phyloP scores from a whole-genome alignment of 2,329 filamentous ascomycete genomes.

The Penicillium sumatraense region DNA sequence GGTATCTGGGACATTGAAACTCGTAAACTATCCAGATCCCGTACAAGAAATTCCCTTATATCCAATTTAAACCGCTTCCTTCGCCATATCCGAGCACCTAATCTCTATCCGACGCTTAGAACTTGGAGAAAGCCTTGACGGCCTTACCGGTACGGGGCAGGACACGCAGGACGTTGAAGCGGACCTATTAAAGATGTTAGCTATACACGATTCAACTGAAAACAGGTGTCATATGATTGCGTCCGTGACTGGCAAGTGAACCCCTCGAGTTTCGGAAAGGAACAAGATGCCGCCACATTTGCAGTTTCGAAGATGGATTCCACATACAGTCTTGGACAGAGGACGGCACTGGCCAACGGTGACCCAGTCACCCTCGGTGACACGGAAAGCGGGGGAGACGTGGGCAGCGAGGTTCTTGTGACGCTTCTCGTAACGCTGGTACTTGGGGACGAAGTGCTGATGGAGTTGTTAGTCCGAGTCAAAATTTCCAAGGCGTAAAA shows the following conservation, averaged over 20 bases:
- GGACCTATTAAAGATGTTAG: conserved; percentile 64
- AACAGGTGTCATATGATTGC: neutral
- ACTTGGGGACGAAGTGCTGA: conserved; percentile 72
- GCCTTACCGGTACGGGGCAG: conserved; percentile 95
- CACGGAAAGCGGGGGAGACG: conserved; percentile 99
- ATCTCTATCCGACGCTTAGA: conserved; percentile 65
- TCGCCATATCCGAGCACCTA: conserved; percentile 38
- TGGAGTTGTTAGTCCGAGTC: too few species aligned
- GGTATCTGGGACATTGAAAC: conserved; percentile 47
- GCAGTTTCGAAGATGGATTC: conserved; percentile 1
- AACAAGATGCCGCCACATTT: neutral
- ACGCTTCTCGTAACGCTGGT: conserved; percentile 86
- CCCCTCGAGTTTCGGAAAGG: neutral
- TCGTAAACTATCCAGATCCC: conserved; percentile 46
- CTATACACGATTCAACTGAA: conserved; percentile 22
- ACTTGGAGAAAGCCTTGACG: conserved; percentile 98
- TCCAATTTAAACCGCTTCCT: conserved; percentile 45
- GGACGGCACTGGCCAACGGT: conserved; percentile 99
- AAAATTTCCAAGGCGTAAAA: too few species aligned
- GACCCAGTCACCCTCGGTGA: conserved; percentile 98
- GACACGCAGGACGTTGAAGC: conserved; percentile 99
- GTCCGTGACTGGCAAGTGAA: neutral
- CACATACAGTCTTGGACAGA: conserved; percentile 97
- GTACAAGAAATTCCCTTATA: conserved; percentile 41
- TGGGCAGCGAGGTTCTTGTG: conserved; percentile 99